Conservation (phyloP, 2,329 filamentous ascomycete genomes). For the Aspergillus brunneoviolaceus region DNA sequence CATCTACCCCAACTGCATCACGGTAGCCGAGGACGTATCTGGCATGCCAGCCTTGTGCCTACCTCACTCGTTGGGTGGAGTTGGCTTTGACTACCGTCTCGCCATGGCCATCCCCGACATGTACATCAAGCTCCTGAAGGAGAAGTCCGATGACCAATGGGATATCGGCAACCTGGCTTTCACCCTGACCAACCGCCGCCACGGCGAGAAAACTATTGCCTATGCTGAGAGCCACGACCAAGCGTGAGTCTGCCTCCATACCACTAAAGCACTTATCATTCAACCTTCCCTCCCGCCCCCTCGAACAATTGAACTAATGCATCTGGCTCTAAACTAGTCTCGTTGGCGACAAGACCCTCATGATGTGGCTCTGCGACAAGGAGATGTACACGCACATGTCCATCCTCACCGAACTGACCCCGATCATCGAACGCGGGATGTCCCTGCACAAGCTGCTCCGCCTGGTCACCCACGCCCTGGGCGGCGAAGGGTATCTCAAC, state of each 20-base stretch:
- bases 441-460: constrained; percentile 97
- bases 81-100: constrained; percentile 95
- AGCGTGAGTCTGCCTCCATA: constrained; percentile 63
- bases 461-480: constrained; percentile 83
- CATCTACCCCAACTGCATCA: constrained; percentile 85
- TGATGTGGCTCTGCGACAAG: constrained; percentile 98
- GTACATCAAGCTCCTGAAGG: constrained; percentile 98
- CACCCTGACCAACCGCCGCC: constrained; percentile 86
- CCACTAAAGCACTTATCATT: not conserved
- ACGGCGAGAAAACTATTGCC: constrained; percentile 97
- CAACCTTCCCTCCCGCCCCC: not conserved
- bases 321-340: constrained; percentile 56
- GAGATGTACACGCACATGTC: constrained; percentile 99
- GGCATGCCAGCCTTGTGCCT: constrained; percentile 98
- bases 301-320: not conserved
- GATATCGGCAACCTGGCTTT: constrained; percentile 81
- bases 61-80: constrained; percentile 77
- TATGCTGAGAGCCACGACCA: constrained; percentile 98
- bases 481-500: constrained; percentile 96
- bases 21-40: constrained; percentile 94
- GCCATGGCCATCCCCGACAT: constrained; percentile 98
- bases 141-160: constrained; percentile 87
- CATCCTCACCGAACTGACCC: constrained; percentile 74
- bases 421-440: constrained; percentile 86
- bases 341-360: constrained; percentile 92